Evolutionary conservation across 2,329 filamentous ascomycete species (phyloP), one percentile per base, ranked within the genome.

Genomic region (Penicillium decumbens): DNA sequence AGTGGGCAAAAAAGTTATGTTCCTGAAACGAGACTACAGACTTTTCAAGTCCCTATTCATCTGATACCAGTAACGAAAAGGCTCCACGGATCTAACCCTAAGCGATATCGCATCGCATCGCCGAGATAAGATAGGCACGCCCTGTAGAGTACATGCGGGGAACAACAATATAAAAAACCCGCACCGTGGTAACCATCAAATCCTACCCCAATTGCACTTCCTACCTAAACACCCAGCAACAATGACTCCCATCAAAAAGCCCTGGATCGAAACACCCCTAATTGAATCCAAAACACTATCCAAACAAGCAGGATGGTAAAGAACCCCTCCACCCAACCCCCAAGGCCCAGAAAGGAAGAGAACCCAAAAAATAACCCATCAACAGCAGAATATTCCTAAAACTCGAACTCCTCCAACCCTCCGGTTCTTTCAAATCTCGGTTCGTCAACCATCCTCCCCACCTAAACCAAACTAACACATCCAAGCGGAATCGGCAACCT

Each of bases 381-480:
- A 38, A 6, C 44, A 73, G 87, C 75, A 85, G 85, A 75, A 81
- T 93, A 62, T 87, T 87, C 66, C 82, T 93, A 63, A 93, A 93
- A 69, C 79, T 92, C 45, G 88, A 93, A 56, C 85, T 84, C 62
- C 79, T 90, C 30, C 88, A 95, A 65, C 88, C 88, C 1, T 86
- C 84, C 3, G 86, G 87, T 54, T 89, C 86, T 27, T 95, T 93
- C 78, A 91, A 93, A 68, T 89, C 86, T 30, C 79, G 82, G 68
- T 69, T 53, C 25, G 56, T 49, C 29, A 27, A 27, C 12, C 10
- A 3, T n/a, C n/a, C n/a, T n/a, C n/a, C n/a, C 27, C 27, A 7
- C 27, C 27, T 8, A 7, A 27, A 27, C 12, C 10, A 3, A 32
- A 9, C 39, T 41, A 32, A 45, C 15, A 18, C 15, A 18, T 44